Evolutionary conservation across 371 early-diverging fungal species (phyloP).

Genomic region (Nematocida ausubeli): DNA sequence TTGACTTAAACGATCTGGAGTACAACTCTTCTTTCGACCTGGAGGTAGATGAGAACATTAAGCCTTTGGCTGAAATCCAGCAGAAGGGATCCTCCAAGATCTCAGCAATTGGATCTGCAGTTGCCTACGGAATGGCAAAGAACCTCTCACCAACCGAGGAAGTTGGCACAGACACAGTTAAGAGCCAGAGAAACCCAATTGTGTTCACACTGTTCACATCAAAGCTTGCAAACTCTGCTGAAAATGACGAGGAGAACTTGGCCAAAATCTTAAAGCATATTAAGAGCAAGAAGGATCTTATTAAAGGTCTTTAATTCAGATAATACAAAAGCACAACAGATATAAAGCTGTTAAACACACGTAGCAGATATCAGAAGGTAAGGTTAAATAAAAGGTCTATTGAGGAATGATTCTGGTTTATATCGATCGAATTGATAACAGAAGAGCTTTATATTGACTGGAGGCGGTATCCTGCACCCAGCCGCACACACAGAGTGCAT

Average conservation of each 20-base stretch:
- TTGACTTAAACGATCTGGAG: constrained; percentile 19
- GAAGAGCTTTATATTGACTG: no score
- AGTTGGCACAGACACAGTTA: constrained; percentile 10
- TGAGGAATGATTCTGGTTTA: not conserved
- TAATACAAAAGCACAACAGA: no score
- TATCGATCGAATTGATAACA: no score
- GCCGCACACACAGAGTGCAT: no score
- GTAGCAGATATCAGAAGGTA: not conserved
- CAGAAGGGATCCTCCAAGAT: not conserved
- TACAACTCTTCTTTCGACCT: not conserved
- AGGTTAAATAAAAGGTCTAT: not conserved
- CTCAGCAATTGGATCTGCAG: not conserved
- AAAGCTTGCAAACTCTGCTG: not conserved
- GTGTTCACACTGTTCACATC: constrained; percentile 24
- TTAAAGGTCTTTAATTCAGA: not conserved
- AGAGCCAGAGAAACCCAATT: not conserved
- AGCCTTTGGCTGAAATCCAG: not conserved
- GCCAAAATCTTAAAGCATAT: constrained; percentile 1
- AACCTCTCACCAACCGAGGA: not conserved
- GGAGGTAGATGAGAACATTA: not conserved
- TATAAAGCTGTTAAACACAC: not conserved
- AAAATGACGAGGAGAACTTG: not conserved
- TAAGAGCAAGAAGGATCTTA: constrained; percentile 13
- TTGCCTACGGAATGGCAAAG: constrained; percentile 28
- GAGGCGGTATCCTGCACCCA: no score